A percentile compares a stretch with the other conserved stretches of the same genome.
These are phyloP conservation scores for Fraxinus xanthoxyloides DNA, from an alignment of 305 asterid genomes.

Conservation along the genomic window DNA sequence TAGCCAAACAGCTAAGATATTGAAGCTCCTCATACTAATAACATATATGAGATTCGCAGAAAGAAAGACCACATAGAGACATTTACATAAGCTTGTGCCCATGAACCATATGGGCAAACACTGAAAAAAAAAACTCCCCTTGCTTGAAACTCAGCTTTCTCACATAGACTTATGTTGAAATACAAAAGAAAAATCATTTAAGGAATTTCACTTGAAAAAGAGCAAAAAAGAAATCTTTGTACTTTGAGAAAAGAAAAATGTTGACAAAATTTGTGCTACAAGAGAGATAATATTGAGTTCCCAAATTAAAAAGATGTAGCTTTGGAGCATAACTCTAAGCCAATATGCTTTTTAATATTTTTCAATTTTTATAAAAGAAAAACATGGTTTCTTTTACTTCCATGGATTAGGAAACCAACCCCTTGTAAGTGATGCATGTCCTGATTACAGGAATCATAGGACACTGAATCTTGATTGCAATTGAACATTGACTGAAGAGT, in stretches of 20 bases:
- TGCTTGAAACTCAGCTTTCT: background rate
- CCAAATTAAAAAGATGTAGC: background rate
- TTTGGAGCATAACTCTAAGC: background rate
- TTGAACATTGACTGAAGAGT: background rate
- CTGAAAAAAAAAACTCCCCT: background rate
- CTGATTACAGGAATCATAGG: background rate
- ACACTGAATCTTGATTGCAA: background rate
- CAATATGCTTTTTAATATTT: background rate
- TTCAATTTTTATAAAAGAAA: background rate
- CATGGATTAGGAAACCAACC: background rate
- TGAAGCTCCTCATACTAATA: background rate
- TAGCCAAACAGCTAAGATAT: background rate
- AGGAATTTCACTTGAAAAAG: background rate
- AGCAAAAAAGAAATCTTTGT: background rate
- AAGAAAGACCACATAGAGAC: background rate
- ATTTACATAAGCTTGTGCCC: background rate
- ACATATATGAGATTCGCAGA: background rate
- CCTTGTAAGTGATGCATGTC: background rate
- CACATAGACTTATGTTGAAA: background rate
- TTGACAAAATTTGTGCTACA: background rate
- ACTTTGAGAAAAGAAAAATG: background rate
- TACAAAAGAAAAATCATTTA: background rate
- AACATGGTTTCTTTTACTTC: background rate
- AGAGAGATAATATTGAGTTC: background rate
- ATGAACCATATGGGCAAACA: background rate